phyloP scores from a whole-genome alignment of 202 grass and related monocot genomes.

The Setaria italica region DNA sequence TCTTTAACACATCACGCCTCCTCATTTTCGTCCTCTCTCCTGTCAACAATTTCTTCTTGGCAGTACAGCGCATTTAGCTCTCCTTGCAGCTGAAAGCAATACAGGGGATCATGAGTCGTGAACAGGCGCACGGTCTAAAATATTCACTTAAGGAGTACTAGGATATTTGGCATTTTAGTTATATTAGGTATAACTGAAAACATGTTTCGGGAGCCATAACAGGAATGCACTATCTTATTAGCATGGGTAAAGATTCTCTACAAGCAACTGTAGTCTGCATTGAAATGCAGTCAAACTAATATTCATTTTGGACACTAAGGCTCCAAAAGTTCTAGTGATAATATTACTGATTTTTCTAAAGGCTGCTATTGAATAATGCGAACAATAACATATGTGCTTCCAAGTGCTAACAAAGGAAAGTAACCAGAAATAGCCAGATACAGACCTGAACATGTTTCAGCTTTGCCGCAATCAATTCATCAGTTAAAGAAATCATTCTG shows the following conservation, averaged over 20 bases:
- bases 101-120: conserved; percentile 6
- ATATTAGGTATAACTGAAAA: not conserved
- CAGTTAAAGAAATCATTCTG: conserved; percentile 88
- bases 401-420: not conserved
- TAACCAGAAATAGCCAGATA: conserved; percentile 33
- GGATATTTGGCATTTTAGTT: not conserved
- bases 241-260: not conserved
- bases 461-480: conserved; percentile 80
- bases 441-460: conserved; percentile 78
- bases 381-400: not conserved
- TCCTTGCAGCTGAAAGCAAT: conserved; percentile 78
- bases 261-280: not conserved
- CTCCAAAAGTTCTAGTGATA: not conserved
- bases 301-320: too few species aligned
- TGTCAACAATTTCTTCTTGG: conserved; percentile 68
- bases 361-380: not conserved
- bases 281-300: not conserved
- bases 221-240: not conserved
- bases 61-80: conserved; percentile 76
- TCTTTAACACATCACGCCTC: conserved; percentile 45
- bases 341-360: not conserved
- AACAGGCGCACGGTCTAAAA: not conserved
- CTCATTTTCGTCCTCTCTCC: conserved; percentile 63
- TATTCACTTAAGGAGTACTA: not conserved
- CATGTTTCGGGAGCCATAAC: not conserved